A percentile compares a stretch with the other conserved stretches of the same genome.
Evolutionary conservation across 2,329 filamentous ascomycete species (phyloP).

Genomic region (Colletotrichum sublineola): DNA sequence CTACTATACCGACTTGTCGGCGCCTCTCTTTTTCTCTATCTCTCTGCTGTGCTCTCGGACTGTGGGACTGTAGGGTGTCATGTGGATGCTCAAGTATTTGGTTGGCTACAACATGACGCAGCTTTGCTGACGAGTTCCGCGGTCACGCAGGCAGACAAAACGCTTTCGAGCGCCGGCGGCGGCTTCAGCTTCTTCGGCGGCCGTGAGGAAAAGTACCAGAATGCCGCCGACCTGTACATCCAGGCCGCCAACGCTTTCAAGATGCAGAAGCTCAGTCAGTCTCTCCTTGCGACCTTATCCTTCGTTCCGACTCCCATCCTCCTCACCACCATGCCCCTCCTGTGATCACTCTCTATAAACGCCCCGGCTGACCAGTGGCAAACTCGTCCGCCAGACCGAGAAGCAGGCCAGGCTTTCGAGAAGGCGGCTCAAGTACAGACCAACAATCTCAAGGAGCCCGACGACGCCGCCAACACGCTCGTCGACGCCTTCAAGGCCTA

Average conservation of each 20-base stretch:
- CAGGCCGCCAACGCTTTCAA: constrained; percentile 94
- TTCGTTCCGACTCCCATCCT: background rate
- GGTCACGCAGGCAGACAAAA: constrained; percentile 83
- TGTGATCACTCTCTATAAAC: background rate
- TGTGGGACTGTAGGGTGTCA: too few relatives aligned
- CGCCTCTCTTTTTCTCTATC: too few relatives aligned
- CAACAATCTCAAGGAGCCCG: constrained; percentile 86
- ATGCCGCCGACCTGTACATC: constrained; percentile 87
- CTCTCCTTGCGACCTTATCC: background rate
- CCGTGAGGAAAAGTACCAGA: constrained; percentile 88
- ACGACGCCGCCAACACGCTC: constrained; percentile 90
- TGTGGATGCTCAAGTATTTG: background rate
- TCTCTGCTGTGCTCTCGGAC: background rate
- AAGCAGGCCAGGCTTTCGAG: constrained; percentile 90
- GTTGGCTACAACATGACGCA: background rate
- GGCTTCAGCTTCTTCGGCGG: constrained; percentile 94
- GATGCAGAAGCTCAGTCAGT: constrained; percentile 84
- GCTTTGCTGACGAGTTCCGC: constrained; percentile 12
- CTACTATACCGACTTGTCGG: background rate
- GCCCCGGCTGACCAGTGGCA: background rate
- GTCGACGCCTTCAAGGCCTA: constrained; percentile 97
- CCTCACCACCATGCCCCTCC: background rate
- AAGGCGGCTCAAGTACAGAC: constrained; percentile 85
- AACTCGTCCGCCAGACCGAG: constrained; percentile 71
- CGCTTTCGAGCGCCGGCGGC: constrained; percentile 77